Percentiles rank a stretch among this genome's conserved stretches.
phyloP scores from a whole-genome alignment of 192 early-diverging fungal species.

The Gigaspora rosea region DNA sequence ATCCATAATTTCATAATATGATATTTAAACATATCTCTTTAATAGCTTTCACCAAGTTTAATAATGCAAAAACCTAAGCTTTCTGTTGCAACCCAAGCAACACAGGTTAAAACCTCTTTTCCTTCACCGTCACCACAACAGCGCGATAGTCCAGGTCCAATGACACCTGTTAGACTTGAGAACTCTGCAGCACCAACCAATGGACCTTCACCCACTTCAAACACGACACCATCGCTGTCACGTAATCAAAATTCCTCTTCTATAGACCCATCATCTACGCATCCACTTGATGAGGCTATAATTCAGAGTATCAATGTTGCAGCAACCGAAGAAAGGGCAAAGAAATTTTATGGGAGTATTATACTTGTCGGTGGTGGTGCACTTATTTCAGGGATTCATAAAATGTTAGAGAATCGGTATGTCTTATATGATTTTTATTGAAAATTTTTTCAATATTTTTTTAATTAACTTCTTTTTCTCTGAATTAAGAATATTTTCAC shows the following conservation, averaged over 20 bases:
- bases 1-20: background rate
- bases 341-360: slow-evolving; percentile 74
- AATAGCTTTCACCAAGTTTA: background rate
- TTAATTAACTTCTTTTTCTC: too few species aligned
- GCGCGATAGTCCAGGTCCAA: slow-evolving; percentile 20
- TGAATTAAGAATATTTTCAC: too few species aligned
- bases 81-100: background rate
- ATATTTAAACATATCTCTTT: background rate
- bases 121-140: slow-evolving; percentile 29
- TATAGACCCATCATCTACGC: slow-evolving; percentile 22
- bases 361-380: slow-evolving; percentile 87
- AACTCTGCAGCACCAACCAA: slow-evolving; percentile 29
- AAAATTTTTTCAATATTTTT: slow-evolving; percentile 6
- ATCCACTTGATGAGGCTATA: slow-evolving; percentile 66
- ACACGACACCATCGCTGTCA: background rate
- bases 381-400: slow-evolving; percentile 66
- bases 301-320: slow-evolving; percentile 66
- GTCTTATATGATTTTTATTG: background rate
- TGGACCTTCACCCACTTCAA: slow-evolving; percentile 36
- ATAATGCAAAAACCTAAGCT: slow-evolving; percentile 15
- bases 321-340: slow-evolving; percentile 69
- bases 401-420: slow-evolving; percentile 65
- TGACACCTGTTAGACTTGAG: background rate
- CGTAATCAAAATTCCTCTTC: background rate
- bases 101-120: background rate